phyloP scores from a whole-genome alignment of 2,329 filamentous ascomycete genomes.

The Talaromyces sp. region DNA sequence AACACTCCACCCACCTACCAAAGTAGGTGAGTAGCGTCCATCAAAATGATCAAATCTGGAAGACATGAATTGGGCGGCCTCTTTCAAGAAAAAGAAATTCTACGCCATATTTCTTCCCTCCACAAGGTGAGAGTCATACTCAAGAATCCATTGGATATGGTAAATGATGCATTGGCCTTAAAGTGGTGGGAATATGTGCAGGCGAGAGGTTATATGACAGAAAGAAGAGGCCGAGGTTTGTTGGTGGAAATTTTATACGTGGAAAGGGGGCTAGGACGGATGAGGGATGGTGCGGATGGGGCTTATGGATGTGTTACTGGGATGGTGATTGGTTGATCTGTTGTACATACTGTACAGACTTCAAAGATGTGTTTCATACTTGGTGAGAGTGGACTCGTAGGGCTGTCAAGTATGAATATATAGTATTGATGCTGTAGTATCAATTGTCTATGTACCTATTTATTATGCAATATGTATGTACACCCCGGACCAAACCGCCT shows the following conservation, averaged over 20 bases:
- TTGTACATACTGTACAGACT: neutral
- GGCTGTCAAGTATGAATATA: too few species aligned
- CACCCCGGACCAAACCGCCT: neutral
- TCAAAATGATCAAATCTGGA: neutral
- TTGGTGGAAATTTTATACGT: neutral
- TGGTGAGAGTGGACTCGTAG: too few species aligned
- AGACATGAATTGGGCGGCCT: neutral
- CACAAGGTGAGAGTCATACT: conserved; percentile 1
- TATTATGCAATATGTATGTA: neutral
- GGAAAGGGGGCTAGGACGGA: neutral
- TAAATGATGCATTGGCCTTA: conserved; percentile 3
- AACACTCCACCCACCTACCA: neutral
- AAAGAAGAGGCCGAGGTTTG: neutral
- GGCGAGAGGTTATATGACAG: neutral
- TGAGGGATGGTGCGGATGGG: neutral
- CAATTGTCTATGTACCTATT: neutral
- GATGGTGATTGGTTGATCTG: neutral
- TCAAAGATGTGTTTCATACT: too few species aligned
- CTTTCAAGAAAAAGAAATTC: neutral
- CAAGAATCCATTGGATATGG: too few species aligned
- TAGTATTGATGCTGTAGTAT: neutral
- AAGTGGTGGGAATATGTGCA: conserved; percentile 12
- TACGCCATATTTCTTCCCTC: conserved; percentile 15
- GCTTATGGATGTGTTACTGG: too few species aligned
- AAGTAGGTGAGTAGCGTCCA: neutral